Base-by-base conservation (phyloP, 345 rosid species). In the Eucalyptus pauciflora region DNA sequence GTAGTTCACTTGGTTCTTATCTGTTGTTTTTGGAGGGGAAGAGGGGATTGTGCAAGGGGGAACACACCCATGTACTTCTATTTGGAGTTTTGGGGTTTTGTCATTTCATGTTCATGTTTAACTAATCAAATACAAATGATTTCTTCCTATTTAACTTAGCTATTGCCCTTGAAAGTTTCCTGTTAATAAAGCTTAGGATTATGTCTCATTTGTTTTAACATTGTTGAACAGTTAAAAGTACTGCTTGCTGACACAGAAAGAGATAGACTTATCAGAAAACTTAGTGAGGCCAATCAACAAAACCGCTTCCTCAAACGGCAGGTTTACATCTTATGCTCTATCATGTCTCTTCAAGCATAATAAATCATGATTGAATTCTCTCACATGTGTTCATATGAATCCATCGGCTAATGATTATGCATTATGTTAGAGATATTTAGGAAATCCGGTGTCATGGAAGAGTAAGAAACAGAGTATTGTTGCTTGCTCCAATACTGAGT, bases 211-310 rank as follows among this genome's bases (percentile, higher is more conserved):
- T 48, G 11, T 67, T 69, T 90, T 27, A 46, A 43, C 87, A 7
- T 51, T 87, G 80, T 86, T 13, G 48, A 31, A 87, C 92, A 96
- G 99, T 90, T 97, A 92, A 95, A 93, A 90, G 89, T 94, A 71
- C 90, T 97, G 87, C 94, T 96, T 41, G 92, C 92, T 50, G 98
- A 96, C 92, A 91, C 96, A 20, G 97, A 96, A 87, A 96, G 99
- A 92, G 90, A 91, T 33, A 96, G 91, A 90, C 99, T 97, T 56
- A 89, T 90, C 37, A 95, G 88, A 86, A 97, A 95, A 89, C 90
- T 95, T 79, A 96, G 99, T 93, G 99, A 97, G 96, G 99, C 99
- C 87, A 96, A 96, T 93, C 99, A 97, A 91, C 99, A 96, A 67
- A 96, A 95, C 90, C 94, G 99, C 80, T 92, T 93, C 89, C 95